phyloP scores from a whole-genome alignment of 2,329 filamentous ascomycete genomes.

The Epichloe scottii region DNA sequence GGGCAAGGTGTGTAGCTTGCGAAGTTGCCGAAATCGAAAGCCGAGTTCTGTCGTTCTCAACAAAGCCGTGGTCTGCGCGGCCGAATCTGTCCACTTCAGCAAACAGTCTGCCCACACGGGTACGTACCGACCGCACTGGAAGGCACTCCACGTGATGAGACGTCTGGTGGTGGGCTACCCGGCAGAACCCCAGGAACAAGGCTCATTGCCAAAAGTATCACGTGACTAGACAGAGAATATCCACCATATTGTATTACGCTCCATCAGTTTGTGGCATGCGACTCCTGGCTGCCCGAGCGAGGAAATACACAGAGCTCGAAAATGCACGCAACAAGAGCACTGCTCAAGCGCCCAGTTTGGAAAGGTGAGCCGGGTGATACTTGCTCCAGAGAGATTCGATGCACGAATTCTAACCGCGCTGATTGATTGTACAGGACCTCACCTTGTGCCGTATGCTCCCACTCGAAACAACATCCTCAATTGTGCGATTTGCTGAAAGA shows the following conservation, averaged over 20 bases:
- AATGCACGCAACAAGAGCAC: slow-evolving; percentile 58
- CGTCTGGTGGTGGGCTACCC: not conserved
- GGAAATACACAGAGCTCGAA: slow-evolving; percentile 8
- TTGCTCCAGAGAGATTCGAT: not conserved
- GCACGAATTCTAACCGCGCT: not conserved
- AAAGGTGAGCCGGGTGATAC: slow-evolving; percentile 48
- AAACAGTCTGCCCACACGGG: not conserved
- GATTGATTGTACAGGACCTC: slow-evolving; percentile 26
- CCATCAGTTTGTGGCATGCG: too few relatives aligned
- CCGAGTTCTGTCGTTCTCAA: too few relatives aligned
- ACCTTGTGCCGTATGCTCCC: slow-evolving; percentile 38
- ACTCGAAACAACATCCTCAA: not conserved
- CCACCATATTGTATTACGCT: not conserved
- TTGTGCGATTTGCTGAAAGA: slow-evolving; percentile 6
- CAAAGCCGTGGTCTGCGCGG: not conserved
- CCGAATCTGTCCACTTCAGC: not conserved
- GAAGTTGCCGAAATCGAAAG: too few relatives aligned
- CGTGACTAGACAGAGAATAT: not conserved
- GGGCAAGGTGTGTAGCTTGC: too few relatives aligned
- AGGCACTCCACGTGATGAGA: not conserved
- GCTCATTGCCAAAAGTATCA: not conserved
- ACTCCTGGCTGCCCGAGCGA: too few relatives aligned
- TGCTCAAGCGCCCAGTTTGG: slow-evolving; percentile 71
- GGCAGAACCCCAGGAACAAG: too few relatives aligned
- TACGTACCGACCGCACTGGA: not conserved